A percentile compares a stretch with the other conserved stretches of the same genome.
phyloP scores from a whole-genome alignment of 176 grass and related monocot genomes.

The Thalia dealbata region DNA sequence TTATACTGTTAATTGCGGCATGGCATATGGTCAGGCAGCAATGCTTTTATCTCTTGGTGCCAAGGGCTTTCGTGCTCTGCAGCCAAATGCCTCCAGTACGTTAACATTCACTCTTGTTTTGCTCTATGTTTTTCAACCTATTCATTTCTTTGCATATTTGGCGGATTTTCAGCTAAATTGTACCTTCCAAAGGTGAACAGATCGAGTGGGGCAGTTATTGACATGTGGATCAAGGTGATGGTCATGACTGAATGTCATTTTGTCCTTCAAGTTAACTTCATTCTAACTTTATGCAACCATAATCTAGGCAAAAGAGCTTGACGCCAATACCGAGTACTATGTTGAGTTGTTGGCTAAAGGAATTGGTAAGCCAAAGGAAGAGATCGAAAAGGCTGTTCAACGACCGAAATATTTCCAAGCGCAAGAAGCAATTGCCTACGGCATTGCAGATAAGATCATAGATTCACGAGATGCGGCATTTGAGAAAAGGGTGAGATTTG shows the following conservation, averaged over 20 bases:
- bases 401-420: slow-evolving; percentile 58
- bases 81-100: slow-evolving; percentile 78
- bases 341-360: slow-evolving; percentile 50
- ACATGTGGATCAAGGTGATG: slow-evolving; percentile 41
- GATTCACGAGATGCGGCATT: slow-evolving; percentile 50
- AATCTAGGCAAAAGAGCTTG: slow-evolving; percentile 68
- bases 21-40: slow-evolving; percentile 81
- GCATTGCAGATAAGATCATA: slow-evolving; percentile 69
- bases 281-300: slow-evolving; percentile 2
- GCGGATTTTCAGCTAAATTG: slow-evolving; percentile 11
- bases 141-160: not conserved
- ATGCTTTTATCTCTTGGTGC: slow-evolving; percentile 81
- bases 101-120: not conserved
- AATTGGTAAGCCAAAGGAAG: slow-evolving; percentile 66
- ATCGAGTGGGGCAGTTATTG: slow-evolving; percentile 10
- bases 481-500: slow-evolving; percentile 20
- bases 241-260: not conserved
- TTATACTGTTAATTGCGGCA: slow-evolving; percentile 77
- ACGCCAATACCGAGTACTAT: slow-evolving; percentile 66
- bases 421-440: slow-evolving; percentile 73
- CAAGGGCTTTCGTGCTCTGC: slow-evolving; percentile 65
- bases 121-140: not conserved
- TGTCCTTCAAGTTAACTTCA: not conserved
- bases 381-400: slow-evolving; percentile 53
- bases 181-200: slow-evolving; percentile 18